These are phyloP conservation scores for Aspergillus ustus DNA, from an alignment of 2,329 filamentous ascomycete species.

Conservation along the genomic window DNA sequence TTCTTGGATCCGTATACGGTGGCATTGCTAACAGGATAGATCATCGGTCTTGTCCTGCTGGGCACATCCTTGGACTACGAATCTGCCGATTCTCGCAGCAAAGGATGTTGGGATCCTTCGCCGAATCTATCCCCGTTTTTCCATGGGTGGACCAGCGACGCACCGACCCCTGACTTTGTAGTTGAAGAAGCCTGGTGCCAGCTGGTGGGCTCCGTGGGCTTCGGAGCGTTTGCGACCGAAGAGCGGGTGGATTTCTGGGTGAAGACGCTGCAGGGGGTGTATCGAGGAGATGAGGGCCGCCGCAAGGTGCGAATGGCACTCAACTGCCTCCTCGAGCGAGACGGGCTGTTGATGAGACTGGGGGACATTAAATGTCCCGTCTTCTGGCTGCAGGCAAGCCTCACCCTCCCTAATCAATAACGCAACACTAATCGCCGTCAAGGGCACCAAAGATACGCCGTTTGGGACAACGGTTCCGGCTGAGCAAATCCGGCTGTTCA, in stretches of 20 bases:
- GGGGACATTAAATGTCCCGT: slow-evolving; percentile 57
- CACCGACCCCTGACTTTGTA: slow-evolving; percentile 48
- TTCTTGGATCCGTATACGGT: not conserved
- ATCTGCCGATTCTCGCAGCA: slow-evolving; percentile 45
- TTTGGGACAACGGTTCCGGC: slow-evolving; percentile 23
- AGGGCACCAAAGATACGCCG: slow-evolving; percentile 26
- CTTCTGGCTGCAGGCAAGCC: slow-evolving; percentile 53
- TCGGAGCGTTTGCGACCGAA: slow-evolving; percentile 46
- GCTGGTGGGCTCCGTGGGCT: slow-evolving; percentile 53
- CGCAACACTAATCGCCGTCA: not conserved
- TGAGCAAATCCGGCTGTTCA: slow-evolving; percentile 56
- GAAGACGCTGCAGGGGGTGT: slow-evolving; percentile 50
- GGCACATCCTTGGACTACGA: slow-evolving; percentile 59
- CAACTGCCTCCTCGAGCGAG: slow-evolving; percentile 54
- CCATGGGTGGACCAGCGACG: slow-evolving; percentile 45
- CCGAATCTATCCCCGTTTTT: slow-evolving; percentile 41
- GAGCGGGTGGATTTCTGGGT: slow-evolving; percentile 51
- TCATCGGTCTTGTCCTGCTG: slow-evolving; percentile 56
- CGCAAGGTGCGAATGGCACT: slow-evolving; percentile 54
- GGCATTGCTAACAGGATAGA: slow-evolving; percentile 35
- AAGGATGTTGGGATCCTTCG: slow-evolving; percentile 56
- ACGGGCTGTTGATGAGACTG: slow-evolving; percentile 52
- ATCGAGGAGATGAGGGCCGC: slow-evolving; percentile 56
- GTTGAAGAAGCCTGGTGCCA: slow-evolving; percentile 49
- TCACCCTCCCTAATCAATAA: too few relatives aligned